Conservation (phyloP, 306 rosid species). For the Fragaria ananassa region DNA sequence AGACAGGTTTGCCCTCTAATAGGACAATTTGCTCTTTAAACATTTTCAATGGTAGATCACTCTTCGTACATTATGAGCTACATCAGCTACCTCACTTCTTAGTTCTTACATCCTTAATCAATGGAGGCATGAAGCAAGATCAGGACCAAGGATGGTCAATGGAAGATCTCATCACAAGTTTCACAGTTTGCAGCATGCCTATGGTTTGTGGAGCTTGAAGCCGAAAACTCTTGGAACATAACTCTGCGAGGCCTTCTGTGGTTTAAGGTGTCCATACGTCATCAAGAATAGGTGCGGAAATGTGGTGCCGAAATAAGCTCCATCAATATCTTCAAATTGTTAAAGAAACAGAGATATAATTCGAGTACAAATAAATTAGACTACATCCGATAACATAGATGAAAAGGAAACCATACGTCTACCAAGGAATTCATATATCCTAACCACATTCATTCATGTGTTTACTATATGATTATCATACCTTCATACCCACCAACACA, state of each 20-base stretch:
- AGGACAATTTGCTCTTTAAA: slow-evolving; percentile 30
- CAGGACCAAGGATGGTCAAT: slow-evolving; percentile 20
- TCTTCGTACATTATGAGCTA: slow-evolving; percentile 20
- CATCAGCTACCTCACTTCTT: slow-evolving; percentile 31
- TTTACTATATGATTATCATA: too few species aligned
- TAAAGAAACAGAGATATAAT: slow-evolving; percentile 31
- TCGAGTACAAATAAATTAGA: not conserved
- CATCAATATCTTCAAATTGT: slow-evolving; percentile 64
- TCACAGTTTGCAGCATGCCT: slow-evolving; percentile 25
- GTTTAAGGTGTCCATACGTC: slow-evolving; percentile 77
- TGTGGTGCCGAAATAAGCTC: slow-evolving; percentile 86
- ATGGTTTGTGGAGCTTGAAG: slow-evolving; percentile 75
- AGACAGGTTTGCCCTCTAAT: slow-evolving; percentile 22
- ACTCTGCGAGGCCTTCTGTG: slow-evolving; percentile 63
- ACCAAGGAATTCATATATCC: not conserved
- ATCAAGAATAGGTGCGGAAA: slow-evolving; percentile 77
- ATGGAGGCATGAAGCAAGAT: slow-evolving; percentile 18
- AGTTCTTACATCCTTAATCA: slow-evolving; percentile 5
- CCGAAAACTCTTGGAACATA: slow-evolving; percentile 86
- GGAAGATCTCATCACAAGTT: slow-evolving; percentile 25
- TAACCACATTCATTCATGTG: not conserved
- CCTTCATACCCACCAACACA: not conserved
- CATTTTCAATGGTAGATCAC: slow-evolving; percentile 34
- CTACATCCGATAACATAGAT: not conserved
- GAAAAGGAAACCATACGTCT: not conserved